Evolutionary conservation across 257 asterid genomes (phyloP).

Genomic region (Dorcoceras hygrometricum): DNA sequence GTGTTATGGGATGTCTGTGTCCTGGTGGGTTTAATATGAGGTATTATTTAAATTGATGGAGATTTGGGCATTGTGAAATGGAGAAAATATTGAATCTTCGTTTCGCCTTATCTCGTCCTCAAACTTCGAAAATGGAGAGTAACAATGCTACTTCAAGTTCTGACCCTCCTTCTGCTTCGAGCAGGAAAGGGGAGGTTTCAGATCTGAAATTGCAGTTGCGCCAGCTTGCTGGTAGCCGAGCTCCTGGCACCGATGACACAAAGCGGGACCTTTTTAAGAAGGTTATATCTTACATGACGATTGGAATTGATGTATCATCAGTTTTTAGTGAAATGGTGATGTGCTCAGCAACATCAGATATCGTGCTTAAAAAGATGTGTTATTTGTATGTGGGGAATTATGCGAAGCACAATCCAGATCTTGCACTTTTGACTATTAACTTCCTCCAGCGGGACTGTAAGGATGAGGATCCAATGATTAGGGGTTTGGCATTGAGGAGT

Average conservation of each 20-base stretch:
- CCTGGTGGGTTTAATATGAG: neutral
- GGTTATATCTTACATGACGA: conserved; percentile 95
- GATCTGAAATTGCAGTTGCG: conserved; percentile 96
- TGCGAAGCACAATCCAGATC: conserved; percentile 94
- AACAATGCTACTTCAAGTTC: conserved; percentile 15
- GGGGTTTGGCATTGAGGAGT: conserved; percentile 97
- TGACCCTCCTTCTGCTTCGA: conserved; percentile 27
- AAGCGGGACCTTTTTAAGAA: conserved; percentile 93
- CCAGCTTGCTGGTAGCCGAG: conserved; percentile 89
- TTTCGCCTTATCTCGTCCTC: neutral
- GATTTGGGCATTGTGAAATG: conserved; percentile 8
- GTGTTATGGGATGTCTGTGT: conserved; percentile 1
- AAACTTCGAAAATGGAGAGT: conserved; percentile 7
- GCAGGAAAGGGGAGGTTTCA: conserved; percentile 94
- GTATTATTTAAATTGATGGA: neutral
- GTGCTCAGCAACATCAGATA: conserved; percentile 98
- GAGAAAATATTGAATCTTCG: neutral
- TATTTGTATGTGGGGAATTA: conserved; percentile 93
- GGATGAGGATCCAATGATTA: conserved; percentile 99
- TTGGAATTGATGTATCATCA: conserved; percentile 91
- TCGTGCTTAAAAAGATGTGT: conserved; percentile 96
- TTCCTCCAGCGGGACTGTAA: conserved; percentile 97
- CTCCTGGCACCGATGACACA: conserved; percentile 92
- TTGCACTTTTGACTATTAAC: conserved; percentile 90
- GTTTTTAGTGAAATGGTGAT: conserved; percentile 98